phyloP scores from a whole-genome alignment of 2,329 filamentous ascomycete genomes.

The Nemania bipapillata region DNA sequence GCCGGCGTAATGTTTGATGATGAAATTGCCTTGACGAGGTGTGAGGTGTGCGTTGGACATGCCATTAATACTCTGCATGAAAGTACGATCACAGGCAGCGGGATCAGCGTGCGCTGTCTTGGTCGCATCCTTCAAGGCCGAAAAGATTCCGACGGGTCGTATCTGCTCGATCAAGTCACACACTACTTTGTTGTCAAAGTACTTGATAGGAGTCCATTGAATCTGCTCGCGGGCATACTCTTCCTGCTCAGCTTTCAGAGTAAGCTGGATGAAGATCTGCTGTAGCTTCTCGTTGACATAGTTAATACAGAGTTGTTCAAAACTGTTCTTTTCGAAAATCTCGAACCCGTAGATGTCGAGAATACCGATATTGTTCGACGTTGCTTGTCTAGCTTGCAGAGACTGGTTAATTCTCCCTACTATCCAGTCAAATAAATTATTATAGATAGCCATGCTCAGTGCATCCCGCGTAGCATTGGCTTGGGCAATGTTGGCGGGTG shows the following conservation, averaged over 20 bases:
- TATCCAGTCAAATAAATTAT: slow-evolving; percentile 99
- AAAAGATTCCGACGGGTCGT: slow-evolving; percentile 90
- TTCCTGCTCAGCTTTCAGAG: slow-evolving; percentile 94
- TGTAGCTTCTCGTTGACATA: slow-evolving; percentile 99
- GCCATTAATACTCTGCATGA: slow-evolving; percentile 90
- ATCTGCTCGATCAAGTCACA: slow-evolving; percentile 96
- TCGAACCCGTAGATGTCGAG: slow-evolving; percentile 99
- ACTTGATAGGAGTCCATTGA: slow-evolving; percentile 98
- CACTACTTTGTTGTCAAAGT: slow-evolving; percentile 99
- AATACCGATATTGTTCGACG: slow-evolving; percentile 90
- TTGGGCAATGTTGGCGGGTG: slow-evolving; percentile 86
- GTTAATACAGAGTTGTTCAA: slow-evolving; percentile 99
- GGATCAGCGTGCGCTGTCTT: slow-evolving; percentile 98
- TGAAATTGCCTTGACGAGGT: slow-evolving; percentile 92
- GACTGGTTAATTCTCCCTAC: slow-evolving; percentile 91
- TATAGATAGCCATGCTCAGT: slow-evolving; percentile 93
- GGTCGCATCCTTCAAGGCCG: slow-evolving; percentile 95
- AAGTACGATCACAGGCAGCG: slow-evolving; percentile 91
- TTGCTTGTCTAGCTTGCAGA: slow-evolving; percentile 77
- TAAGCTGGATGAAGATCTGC: slow-evolving; percentile 98
- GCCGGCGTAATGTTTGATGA: slow-evolving; percentile 98
- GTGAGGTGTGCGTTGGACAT: slow-evolving; percentile 92
- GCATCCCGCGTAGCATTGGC: slow-evolving; percentile 89
- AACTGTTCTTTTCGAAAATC: slow-evolving; percentile 99
- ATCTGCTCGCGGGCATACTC: slow-evolving; percentile 97